A percentile compares a stretch with the other conserved stretches of the same genome.
Conservation (phyloP, 306 rosid genomes). For the Gastrolobium villosum region DNA sequence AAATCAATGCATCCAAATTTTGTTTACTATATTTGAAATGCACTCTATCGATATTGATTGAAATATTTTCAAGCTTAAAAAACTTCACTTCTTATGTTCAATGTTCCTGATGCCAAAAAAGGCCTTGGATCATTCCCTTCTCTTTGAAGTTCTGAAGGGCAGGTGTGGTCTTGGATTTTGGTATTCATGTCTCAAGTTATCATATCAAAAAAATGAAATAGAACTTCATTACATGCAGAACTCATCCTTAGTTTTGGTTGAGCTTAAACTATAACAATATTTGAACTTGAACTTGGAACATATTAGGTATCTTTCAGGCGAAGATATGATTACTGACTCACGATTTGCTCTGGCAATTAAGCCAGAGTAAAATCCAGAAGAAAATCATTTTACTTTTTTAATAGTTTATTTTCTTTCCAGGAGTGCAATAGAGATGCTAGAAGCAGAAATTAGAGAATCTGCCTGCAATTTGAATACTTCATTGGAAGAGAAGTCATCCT, state of each 20-base stretch:
- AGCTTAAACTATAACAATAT: not conserved
- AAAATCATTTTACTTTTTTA: not conserved
- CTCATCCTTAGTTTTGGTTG: not conserved
- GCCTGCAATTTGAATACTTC: slow-evolving; percentile 44
- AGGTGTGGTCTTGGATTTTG: not conserved
- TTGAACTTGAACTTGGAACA: slow-evolving; percentile 16
- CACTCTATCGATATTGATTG: not conserved
- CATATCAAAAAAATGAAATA: not conserved
- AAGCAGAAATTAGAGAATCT: slow-evolving; percentile 74
- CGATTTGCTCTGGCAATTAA: slow-evolving; percentile 18
- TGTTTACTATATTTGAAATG: not conserved
- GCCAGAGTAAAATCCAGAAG: slow-evolving; percentile 13
- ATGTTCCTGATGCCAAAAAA: not conserved
- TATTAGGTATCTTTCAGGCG: not conserved
- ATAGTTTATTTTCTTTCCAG: slow-evolving; percentile 56
- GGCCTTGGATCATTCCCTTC: not conserved
- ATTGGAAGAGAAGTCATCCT: slow-evolving; percentile 52
- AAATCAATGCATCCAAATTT: too few relatives aligned
- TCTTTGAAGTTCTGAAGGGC: not conserved
- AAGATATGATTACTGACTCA: not conserved
- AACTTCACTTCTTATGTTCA: not conserved
- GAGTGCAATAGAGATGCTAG: slow-evolving; percentile 85
- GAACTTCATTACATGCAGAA: not conserved
- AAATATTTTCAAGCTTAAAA: not conserved
- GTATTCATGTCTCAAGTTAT: not conserved